phyloP scores from a whole-genome alignment of 2,329 filamentous ascomycete species.

The Curvularia sp. region DNA sequence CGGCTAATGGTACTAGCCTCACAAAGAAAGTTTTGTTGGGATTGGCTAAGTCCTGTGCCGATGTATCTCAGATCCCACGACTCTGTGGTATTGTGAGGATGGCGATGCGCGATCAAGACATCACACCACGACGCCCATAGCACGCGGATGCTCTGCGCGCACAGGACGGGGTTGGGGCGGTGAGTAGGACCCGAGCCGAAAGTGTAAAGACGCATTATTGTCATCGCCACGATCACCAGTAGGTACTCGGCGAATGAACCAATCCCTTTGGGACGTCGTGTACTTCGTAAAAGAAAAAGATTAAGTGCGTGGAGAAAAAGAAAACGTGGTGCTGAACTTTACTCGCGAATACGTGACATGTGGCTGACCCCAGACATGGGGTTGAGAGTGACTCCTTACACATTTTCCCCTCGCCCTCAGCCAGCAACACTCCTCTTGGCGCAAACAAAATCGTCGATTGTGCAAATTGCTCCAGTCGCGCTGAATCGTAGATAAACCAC shows the following conservation, averaged over 20 bases:
- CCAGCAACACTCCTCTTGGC: not conserved
- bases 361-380: not conserved
- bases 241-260: not conserved
- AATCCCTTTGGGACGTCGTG: not conserved
- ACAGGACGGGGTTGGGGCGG: not conserved
- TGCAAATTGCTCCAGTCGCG: not conserved
- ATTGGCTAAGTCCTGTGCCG: constrained; percentile 26
- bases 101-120: constrained; percentile 16
- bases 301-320: not conserved
- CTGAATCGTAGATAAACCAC: not conserved
- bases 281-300: not conserved
- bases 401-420: not conserved
- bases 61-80: constrained; percentile 23
- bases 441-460: not conserved
- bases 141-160: constrained; percentile 18
- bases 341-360: not conserved
- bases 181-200: not conserved
- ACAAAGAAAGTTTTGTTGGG: constrained; percentile 17
- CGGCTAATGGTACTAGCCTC: not conserved
- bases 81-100: not conserved
- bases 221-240: not conserved
- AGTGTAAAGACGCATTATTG: not conserved
- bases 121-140: constrained; percentile 47
- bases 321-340: not conserved
- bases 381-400: not conserved